Evolutionary conservation across 495 filamentous ascomycete genomes (phyloP).

Genomic region (Talaromyces borbonicus): DNA sequence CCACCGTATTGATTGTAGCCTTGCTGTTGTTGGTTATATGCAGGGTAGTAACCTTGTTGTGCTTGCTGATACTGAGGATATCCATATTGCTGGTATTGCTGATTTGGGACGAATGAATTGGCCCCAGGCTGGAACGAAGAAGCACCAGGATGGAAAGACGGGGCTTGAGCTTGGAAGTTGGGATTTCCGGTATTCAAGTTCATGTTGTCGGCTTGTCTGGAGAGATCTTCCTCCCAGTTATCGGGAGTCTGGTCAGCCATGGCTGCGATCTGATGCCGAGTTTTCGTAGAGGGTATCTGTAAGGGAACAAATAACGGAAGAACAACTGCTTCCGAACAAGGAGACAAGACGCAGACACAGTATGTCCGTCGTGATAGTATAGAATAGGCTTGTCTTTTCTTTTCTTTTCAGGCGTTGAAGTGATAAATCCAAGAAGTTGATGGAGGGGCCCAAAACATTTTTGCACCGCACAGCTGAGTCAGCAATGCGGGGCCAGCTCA

Average conservation of each 20-base stretch:
- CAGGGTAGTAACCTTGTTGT: slow-evolving; percentile 43
- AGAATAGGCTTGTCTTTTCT: too few relatives aligned
- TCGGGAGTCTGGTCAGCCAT: slow-evolving; percentile 77
- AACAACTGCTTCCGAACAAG: slow-evolving; percentile 8
- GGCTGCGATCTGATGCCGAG: too few relatives aligned
- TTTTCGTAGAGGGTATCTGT: slow-evolving; percentile 7
- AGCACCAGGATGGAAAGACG: slow-evolving; percentile 25
- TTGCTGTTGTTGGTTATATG: slow-evolving; percentile 21
- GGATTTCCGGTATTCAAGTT: slow-evolving; percentile 69
- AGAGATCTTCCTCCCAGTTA: slow-evolving; percentile 93
- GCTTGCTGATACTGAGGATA: slow-evolving; percentile 50
- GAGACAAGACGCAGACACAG: too few relatives aligned
- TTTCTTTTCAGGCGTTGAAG: background rate
- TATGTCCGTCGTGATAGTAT: background rate
- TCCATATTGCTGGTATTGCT: slow-evolving; percentile 43
- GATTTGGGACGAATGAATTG: slow-evolving; percentile 71
- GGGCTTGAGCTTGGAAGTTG: slow-evolving; percentile 52
- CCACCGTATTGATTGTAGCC: slow-evolving; percentile 34
- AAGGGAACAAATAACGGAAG: slow-evolving; percentile 18
- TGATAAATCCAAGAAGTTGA: slow-evolving; percentile 1
- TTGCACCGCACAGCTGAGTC: slow-evolving; percentile 29
- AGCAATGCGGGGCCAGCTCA: slow-evolving; percentile 16
- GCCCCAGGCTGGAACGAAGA: slow-evolving; percentile 63
- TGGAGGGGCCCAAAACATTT: slow-evolving; percentile 21
- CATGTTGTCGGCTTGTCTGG: slow-evolving; percentile 77